phyloP scores from a whole-genome alignment of 2,329 filamentous ascomycete genomes.

The Furcasterigmium furcatum region DNA sequence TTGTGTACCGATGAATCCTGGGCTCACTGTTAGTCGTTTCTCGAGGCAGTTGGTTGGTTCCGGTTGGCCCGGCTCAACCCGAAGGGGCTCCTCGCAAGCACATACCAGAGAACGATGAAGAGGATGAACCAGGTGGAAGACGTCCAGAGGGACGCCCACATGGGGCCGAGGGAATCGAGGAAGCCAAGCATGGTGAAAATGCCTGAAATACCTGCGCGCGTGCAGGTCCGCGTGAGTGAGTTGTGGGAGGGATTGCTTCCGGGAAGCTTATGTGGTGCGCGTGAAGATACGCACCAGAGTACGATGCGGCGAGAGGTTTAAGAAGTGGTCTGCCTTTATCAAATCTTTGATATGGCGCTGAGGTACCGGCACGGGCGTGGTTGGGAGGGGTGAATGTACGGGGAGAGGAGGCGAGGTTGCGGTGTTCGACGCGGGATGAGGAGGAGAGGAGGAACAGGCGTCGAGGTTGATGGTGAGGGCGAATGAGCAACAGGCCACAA shows the following conservation, averaged over 20 bases:
- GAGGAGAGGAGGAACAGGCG: too few species aligned
- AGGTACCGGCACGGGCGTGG: too few species aligned
- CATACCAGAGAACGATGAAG: conserved; percentile 39
- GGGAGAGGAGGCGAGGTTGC: too few species aligned
- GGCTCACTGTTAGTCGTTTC: too few species aligned
- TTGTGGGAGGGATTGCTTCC: neutral
- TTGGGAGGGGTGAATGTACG: too few species aligned
- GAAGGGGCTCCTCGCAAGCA: too few species aligned
- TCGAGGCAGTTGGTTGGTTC: neutral
- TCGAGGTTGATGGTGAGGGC: too few species aligned
- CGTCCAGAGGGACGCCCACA: conserved; percentile 8
- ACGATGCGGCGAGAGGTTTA: neutral
- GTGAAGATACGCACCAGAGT: too few species aligned
- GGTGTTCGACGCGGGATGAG: too few species aligned
- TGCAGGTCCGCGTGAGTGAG: conserved; percentile 1
- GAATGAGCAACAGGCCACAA: neutral
- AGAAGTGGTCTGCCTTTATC: neutral
- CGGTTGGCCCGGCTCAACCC: neutral
- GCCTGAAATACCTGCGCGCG: neutral
- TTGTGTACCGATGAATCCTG: conserved; percentile 84
- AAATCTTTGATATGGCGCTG: too few species aligned
- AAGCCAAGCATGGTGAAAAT: conserved; percentile 10
- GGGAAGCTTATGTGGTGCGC: neutral
- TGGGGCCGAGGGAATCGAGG: neutral
- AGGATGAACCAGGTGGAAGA: conserved; percentile 12